Conservation (phyloP, 148 eudicot genomes). For the Agrostemma githago region DNA sequence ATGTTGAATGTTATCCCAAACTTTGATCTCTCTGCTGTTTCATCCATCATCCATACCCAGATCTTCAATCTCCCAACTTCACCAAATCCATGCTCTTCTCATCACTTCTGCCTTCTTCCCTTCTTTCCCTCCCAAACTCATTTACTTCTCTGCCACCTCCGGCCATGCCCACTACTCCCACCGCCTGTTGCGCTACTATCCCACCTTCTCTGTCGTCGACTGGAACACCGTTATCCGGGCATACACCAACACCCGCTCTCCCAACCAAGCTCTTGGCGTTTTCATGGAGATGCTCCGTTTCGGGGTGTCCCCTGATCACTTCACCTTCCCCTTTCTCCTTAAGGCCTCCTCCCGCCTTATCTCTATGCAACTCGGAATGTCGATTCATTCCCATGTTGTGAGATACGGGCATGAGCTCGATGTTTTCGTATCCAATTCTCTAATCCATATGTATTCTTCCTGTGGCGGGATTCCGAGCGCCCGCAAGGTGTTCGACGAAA, state of each 20-base stretch:
- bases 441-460: constrained; percentile 65
- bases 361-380: constrained; percentile 34
- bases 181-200: constrained; percentile 38
- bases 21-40: constrained; percentile 31
- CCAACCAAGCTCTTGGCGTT: constrained; percentile 35
- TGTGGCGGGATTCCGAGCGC: constrained; percentile 42
- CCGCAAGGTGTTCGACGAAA: constrained; percentile 70
- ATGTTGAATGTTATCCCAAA: constrained; percentile 33
- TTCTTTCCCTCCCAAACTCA: constrained; percentile 43
- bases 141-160: constrained; percentile 41
- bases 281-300: constrained; percentile 51
- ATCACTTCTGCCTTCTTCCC: constrained; percentile 32
- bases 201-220: constrained; percentile 41
- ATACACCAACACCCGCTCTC: constrained; percentile 40
- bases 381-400: constrained; percentile 36
- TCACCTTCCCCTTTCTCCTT: constrained; percentile 67
- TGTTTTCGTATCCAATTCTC: constrained; percentile 58
- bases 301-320: constrained; percentile 52
- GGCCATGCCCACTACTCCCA: constrained; percentile 37
- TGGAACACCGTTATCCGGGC: constrained; percentile 63
- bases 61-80: constrained; percentile 48
- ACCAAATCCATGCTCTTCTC: constrained; percentile 53
- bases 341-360: constrained; percentile 54
- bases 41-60: constrained; percentile 53
- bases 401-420: constrained; percentile 54